Evolutionary conservation across 768 basidiomycete genomes (phyloP), one percentile per base, ranked within the genome.

Genomic region (Rhodosporidiobolus sp.): DNA sequence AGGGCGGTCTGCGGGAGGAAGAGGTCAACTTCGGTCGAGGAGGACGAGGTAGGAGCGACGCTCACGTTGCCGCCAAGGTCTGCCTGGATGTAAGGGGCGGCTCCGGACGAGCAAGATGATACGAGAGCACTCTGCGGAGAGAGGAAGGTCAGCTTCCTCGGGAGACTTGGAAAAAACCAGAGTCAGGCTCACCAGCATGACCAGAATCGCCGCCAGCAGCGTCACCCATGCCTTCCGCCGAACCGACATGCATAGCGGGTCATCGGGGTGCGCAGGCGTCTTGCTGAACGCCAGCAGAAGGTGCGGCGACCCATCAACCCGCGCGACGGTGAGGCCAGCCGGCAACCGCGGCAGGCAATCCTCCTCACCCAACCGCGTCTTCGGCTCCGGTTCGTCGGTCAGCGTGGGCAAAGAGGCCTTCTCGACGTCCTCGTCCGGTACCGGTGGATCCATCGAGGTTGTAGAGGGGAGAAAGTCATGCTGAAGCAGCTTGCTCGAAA

Each of bases 41-140:
- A n/a, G 32, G 2, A 54, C 26, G 45, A 45, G n/a, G 45, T 4
- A 32, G n/a, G 17, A n/a, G 14, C 17, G 28, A 11, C 9, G 28
- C 67, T n/a, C 16, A 62, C 67, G n/a, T 66, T 66, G 1, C 67
- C 72, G 17, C 67, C 67, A 32, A 65, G 61, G 1, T 52, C 63
- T 0, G 28, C 56, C 7, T 54, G 32, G 16, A 73, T 69, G 35
- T 43, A 69, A 1, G 60, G 60, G 1, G 60, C 63, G 6, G 67
- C 72, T 16, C 72, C 72, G 0, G 72, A 73, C 4, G 72, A 65
- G n/a, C 67, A 60, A 0, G 64, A 65, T 0, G 63, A 65, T 0
- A 63, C 54, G 1, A 69, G 3, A 0, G 72, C 67, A 19, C 64
- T 69, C 72, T 73, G 62, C 7, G 32, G 14, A 17, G 17, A 45